Percentiles rank a stretch among this genome's conserved stretches.
Evolutionary conservation across 2,329 filamentous ascomycete genomes (phyloP).

Genomic region (Gaeumannomyces tritici): DNA sequence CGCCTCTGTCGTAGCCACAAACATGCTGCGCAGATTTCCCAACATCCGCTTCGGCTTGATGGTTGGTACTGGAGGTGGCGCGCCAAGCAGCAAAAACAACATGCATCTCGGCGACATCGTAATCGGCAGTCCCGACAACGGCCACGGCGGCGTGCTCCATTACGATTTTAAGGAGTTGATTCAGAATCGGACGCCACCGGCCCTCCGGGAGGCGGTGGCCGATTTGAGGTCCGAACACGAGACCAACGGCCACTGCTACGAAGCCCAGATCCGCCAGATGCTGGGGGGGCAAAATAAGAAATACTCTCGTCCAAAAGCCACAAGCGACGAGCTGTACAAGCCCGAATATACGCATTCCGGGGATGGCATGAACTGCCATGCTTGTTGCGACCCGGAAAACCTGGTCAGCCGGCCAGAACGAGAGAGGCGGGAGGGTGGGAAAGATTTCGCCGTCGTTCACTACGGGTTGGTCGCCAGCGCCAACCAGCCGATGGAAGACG

Average conservation of each 20-base stretch:
- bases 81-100: conserved; percentile 21
- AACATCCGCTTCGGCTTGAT: conserved; percentile 19
- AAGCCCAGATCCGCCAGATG: conserved; percentile 2
- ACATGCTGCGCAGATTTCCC: conserved; percentile 19
- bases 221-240: neutral
- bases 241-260: conserved; percentile 11
- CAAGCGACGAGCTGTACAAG: neutral
- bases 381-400: neutral
- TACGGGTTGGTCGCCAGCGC: conserved; percentile 24
- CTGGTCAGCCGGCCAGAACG: neutral
- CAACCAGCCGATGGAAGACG: conserved; percentile 20
- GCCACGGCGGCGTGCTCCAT: conserved; percentile 15
- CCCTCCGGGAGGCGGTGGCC: conserved; percentile 1
- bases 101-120: conserved; percentile 24
- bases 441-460: conserved; percentile 19
- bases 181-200: conserved; percentile 6
- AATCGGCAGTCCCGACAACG: conserved; percentile 13
- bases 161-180: neutral
- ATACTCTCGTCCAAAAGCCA: neutral
- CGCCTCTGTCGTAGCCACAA: conserved; percentile 18
- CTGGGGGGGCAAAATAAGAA: neutral
- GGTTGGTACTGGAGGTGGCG: conserved; percentile 25
- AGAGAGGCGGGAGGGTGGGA: conserved; percentile 5
- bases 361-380: neutral
- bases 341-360: neutral